Evolutionary conservation across 345 rosid genomes (phyloP).

Genomic region (Salix dunnii): DNA sequence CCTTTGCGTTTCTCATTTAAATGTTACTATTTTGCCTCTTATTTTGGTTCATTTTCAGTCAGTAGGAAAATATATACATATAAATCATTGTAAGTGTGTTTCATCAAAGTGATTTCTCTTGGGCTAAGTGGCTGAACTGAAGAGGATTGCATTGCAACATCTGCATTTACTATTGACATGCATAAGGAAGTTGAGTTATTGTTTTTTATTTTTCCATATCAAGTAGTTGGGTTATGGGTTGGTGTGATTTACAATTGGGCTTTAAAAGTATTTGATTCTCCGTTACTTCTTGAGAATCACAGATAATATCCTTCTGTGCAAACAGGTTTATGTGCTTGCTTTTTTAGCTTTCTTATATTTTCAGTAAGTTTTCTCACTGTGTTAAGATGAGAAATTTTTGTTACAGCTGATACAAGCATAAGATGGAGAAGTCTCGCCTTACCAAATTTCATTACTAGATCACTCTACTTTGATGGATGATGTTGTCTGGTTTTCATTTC

Average conservation of each 20-base stretch:
- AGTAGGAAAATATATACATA: too few species aligned
- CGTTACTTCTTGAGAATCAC: too few species aligned
- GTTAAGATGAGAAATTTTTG: background rate
- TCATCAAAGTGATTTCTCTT: background rate
- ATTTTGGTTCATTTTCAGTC: too few species aligned
- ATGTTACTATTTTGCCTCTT: too few species aligned
- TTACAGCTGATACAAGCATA: background rate
- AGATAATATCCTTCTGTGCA: background rate
- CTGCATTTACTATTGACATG: background rate
- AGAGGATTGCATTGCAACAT: background rate
- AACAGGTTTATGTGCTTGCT: background rate
- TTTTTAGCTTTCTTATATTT: background rate
- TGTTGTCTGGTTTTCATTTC: background rate
- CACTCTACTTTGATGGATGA: background rate
- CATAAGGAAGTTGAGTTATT: background rate
- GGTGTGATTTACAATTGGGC: background rate
- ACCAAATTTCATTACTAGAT: background rate
- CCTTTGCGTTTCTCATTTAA: too few species aligned
- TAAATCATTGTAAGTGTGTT: background rate
- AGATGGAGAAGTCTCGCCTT: background rate
- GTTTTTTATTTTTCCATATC: background rate
- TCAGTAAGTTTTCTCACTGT: background rate
- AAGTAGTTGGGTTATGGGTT: background rate
- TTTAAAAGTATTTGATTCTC: background rate
- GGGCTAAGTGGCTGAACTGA: background rate